These are phyloP conservation scores for Hypomontagnella monticulosa DNA, from an alignment of 495 filamentous ascomycete genomes.

Conservation along the genomic window DNA sequence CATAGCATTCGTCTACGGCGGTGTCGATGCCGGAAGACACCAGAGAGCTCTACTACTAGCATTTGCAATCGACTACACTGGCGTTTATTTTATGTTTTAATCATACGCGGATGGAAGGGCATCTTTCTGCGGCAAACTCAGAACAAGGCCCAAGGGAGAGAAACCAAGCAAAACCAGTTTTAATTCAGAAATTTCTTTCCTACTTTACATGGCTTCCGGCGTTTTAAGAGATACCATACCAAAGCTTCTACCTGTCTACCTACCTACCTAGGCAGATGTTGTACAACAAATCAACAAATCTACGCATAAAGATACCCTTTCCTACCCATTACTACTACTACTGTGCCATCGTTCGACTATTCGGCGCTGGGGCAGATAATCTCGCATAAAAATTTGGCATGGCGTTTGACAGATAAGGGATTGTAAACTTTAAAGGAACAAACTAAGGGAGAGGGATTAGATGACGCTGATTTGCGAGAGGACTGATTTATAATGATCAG, in stretches of 20 bases:
- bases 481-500: too few species aligned
- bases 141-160: conserved; percentile 6
- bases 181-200: conserved; percentile 26
- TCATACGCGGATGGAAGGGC: conserved; percentile 1
- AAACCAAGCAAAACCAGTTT: conserved; percentile 7
- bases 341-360: conserved; percentile 2
- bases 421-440: too few species aligned
- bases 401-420: neutral
- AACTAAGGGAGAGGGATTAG: too few species aligned
- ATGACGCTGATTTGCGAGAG: too few species aligned
- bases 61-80: conserved; percentile 11
- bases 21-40: conserved; percentile 2
- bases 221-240: conserved; percentile 30
- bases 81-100: conserved; percentile 14
- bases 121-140: neutral
- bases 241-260: conserved; percentile 2
- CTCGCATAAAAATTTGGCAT: conserved; percentile 7
- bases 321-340: too few species aligned
- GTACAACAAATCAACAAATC: conserved; percentile 23
- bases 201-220: conserved; percentile 8
- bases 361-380: conserved; percentile 12
- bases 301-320: conserved; percentile 19
- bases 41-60: conserved; percentile 13
- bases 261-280: conserved; percentile 2
- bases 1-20: conserved; percentile 28